These are phyloP conservation scores for Ascoidea rubescens DNA, from an alignment of 805 yeast species.

Conservation along the genomic window DNA sequence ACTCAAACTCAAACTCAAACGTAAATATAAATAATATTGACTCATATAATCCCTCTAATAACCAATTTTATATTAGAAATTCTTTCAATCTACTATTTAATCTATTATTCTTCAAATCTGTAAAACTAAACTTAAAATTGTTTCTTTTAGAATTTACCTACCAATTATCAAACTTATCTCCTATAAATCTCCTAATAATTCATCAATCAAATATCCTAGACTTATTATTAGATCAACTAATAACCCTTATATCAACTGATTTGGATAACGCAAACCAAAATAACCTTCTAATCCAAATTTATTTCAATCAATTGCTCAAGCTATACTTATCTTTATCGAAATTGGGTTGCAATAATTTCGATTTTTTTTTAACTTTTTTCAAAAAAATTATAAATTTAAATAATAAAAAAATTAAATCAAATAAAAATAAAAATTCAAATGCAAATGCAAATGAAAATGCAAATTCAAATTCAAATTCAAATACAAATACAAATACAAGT, in stretches of 20 bases:
- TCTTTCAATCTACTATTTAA: neutral
- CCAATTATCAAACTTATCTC: constrained; percentile 4
- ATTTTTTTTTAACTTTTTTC: neutral
- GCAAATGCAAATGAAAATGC: neutral
- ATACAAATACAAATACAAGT: neutral
- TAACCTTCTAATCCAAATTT: neutral
- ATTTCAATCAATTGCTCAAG: constrained; percentile 3
- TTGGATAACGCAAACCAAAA: neutral
- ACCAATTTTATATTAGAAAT: neutral
- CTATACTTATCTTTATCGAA: constrained; percentile 5
- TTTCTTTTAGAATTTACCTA: constrained; percentile 6
- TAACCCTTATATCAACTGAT: neutral
- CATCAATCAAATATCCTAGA: constrained; percentile 3
- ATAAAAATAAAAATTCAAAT: neutral
- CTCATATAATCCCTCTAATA: neutral
- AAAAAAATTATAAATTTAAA: constrained; percentile 5
- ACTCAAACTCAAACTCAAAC: neutral
- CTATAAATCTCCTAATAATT: constrained; percentile 3
- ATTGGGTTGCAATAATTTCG: constrained; percentile 5
- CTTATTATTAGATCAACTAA: constrained; percentile 1
- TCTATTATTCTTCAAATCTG: too few species aligned
- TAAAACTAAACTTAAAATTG: constrained; percentile 2
- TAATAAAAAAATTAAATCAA: neutral
- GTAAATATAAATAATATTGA: constrained; percentile 1
- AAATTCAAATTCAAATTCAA: neutral